These are phyloP conservation scores for Chenopodium quinoa DNA, from an alignment of 148 eudicot species.

Conservation along the genomic window DNA sequence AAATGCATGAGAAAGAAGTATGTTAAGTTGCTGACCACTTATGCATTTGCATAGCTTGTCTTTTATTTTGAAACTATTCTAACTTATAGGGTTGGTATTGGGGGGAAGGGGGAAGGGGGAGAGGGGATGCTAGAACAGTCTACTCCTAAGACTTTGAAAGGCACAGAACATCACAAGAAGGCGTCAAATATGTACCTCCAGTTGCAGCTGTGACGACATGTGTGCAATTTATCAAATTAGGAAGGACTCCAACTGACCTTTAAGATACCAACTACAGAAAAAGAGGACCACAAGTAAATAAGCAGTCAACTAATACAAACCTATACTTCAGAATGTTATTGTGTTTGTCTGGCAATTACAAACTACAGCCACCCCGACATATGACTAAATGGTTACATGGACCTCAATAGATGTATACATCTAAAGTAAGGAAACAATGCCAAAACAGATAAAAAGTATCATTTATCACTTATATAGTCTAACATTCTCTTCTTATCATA, in stretches of 20 bases:
- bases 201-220: background rate
- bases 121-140: background rate
- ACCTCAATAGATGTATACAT: background rate
- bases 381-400: background rate
- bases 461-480: background rate
- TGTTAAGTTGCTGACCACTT: background rate
- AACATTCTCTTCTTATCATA: background rate
- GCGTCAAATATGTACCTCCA: background rate
- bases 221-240: no score
- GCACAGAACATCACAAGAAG: background rate
- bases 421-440: background rate
- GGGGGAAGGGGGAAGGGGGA: background rate
- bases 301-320: no score
- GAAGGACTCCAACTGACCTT: no score
- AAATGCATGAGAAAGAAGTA: background rate
- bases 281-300: no score
- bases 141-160: background rate
- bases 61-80: background rate
- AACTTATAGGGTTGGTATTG: no score
- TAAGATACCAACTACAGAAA: no score
- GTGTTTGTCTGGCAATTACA: background rate
- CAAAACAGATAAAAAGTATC: background rate
- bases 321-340: background rate
- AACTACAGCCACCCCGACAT: background rate
- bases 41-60: background rate